These are phyloP conservation scores for Thermothielavioides terrestris DNA, from an alignment of 495 filamentous ascomycete genomes.

Conservation along the genomic window DNA sequence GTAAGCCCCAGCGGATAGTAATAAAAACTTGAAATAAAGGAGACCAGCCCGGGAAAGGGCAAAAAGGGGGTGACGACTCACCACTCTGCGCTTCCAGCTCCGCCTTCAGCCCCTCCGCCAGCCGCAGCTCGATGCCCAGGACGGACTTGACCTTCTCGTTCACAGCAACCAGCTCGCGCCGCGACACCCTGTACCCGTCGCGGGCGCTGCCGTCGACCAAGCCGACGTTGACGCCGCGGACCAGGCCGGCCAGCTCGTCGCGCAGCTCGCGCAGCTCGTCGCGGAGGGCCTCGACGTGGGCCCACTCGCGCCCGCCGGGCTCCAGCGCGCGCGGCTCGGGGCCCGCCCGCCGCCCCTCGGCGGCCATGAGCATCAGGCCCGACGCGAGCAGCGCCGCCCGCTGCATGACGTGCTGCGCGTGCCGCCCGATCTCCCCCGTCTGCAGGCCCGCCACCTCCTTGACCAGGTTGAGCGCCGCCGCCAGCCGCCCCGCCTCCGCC, in stretches of 20 bases:
- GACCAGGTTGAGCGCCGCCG: not conserved
- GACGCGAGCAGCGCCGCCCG: not conserved
- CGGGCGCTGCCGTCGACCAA: not conserved
- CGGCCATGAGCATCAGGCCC: conserved; percentile 12
- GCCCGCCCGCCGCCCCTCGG: conserved; percentile 5
- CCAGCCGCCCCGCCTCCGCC: not conserved
- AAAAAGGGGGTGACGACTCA: no score
- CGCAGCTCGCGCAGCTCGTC: not conserved
- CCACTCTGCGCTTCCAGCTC: not conserved
- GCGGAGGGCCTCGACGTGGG: conserved; percentile 7
- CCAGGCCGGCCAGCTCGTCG: not conserved
- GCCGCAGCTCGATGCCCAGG: conserved; percentile 1
- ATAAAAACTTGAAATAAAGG: no score
- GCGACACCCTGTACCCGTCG: conserved; percentile 5
- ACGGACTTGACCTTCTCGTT: not conserved
- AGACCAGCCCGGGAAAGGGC: no score
- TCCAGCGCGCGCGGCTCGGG: not conserved
- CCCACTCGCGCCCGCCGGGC: not conserved
- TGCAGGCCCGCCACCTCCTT: not conserved
- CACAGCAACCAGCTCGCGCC: not conserved
- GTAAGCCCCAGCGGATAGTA: no score
- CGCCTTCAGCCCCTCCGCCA: not conserved
- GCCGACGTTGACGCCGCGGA: conserved; percentile 3
- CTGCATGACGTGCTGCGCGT: conserved; percentile 1
- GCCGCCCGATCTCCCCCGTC: conserved; percentile 2